These are phyloP conservation scores for Dipteronia dyeriana DNA, from an alignment of 345 rosid species.

Conservation along the genomic window DNA sequence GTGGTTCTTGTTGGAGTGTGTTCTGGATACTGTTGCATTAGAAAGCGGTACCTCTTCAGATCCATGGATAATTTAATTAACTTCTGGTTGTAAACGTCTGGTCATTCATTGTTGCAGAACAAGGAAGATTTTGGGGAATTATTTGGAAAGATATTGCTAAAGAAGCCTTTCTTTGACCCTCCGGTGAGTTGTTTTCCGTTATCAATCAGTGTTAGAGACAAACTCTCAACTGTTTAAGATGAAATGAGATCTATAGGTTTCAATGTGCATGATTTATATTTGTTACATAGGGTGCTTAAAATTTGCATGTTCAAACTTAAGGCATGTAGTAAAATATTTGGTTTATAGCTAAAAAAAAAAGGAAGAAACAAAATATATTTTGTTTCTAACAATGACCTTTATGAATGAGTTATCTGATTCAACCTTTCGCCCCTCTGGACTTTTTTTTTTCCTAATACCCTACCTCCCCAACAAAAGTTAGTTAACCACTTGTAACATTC, in stretches of 20 bases:
- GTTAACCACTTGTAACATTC: slow-evolving; percentile 5
- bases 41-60: not conserved
- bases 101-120: slow-evolving; percentile 43
- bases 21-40: not conserved
- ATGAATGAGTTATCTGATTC: not conserved
- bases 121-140: slow-evolving; percentile 48
- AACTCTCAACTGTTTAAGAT: not conserved
- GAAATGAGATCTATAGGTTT: not conserved
- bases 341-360: not conserved
- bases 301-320: not conserved
- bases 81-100: slow-evolving; percentile 2
- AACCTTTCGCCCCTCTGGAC: not conserved
- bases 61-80: not conserved
- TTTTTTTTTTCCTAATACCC: not conserved
- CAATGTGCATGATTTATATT: not conserved
- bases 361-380: not conserved
- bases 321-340: not conserved
- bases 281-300: not conserved
- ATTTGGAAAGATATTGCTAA: slow-evolving; percentile 49
- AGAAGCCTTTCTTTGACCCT: slow-evolving; percentile 62
- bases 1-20: not conserved
- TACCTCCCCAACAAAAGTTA: not conserved
- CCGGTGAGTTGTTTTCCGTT: slow-evolving; percentile 41
- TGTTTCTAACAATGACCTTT: not conserved
- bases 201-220: slow-evolving; percentile 5